These are phyloP conservation scores for Marasmius oreades DNA, from an alignment of 1,284 basidiomycete species.

Conservation along the genomic window DNA sequence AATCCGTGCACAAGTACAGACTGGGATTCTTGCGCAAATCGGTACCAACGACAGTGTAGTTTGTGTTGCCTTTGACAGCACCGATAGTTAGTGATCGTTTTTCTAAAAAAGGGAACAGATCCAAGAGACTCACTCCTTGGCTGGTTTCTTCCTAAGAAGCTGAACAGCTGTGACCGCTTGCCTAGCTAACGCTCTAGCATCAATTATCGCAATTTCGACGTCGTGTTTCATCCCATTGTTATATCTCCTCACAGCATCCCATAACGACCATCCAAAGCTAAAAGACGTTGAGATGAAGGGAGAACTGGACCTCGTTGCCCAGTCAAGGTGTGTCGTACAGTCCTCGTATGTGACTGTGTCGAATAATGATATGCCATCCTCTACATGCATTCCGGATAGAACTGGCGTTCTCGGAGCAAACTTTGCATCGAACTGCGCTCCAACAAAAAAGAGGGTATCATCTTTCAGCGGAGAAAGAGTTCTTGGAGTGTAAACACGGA, in stretches of 20 bases:
- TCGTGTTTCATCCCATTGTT: slow-evolving; percentile 66
- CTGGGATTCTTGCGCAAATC: slow-evolving; percentile 69
- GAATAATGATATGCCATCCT: slow-evolving; percentile 35
- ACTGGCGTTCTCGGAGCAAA: slow-evolving; percentile 12
- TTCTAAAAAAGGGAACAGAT: not conserved
- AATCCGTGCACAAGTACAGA: slow-evolving; percentile 67
- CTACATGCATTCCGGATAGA: slow-evolving; percentile 27
- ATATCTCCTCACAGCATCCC: slow-evolving; percentile 75
- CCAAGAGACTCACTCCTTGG: slow-evolving; percentile 47
- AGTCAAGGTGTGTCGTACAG: slow-evolving; percentile 65
- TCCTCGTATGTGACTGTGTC: slow-evolving; percentile 50
- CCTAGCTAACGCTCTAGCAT: slow-evolving; percentile 53
- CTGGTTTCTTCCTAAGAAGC: slow-evolving; percentile 46
- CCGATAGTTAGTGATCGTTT: not conserved
- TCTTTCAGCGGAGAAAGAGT: slow-evolving; percentile 48
- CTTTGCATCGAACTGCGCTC: slow-evolving; percentile 54
- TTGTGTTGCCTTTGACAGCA: slow-evolving; percentile 46
- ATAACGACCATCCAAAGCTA: slow-evolving; percentile 75
- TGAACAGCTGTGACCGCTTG: slow-evolving; percentile 63
- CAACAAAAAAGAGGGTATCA: slow-evolving; percentile 60
- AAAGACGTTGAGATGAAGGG: slow-evolving; percentile 72
- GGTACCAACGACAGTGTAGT: slow-evolving; percentile 73
- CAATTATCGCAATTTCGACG: slow-evolving; percentile 73
- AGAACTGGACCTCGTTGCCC: slow-evolving; percentile 66
- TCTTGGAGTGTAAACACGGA: slow-evolving; percentile 74